Evolutionary conservation across 345 rosid genomes (phyloP).

Genomic region (Ceriops tagal): DNA sequence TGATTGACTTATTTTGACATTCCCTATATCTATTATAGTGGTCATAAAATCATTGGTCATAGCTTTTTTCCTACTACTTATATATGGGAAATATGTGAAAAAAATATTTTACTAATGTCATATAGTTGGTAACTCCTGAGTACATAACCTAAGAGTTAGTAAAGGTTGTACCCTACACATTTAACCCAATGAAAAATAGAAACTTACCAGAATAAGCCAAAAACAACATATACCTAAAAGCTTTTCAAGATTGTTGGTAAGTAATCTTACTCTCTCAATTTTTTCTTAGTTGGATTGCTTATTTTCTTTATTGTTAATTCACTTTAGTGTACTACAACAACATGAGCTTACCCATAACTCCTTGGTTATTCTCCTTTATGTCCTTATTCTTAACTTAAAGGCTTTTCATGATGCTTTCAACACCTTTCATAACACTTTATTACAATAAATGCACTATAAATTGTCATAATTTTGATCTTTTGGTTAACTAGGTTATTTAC

Average conservation of each 20-base stretch:
- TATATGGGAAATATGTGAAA: neutral
- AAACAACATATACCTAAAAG: neutral
- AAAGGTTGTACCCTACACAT: neutral
- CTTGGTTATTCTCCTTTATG: too few relatives aligned
- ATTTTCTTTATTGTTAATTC: too few relatives aligned
- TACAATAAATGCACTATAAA: too few relatives aligned
- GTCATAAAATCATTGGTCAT: neutral
- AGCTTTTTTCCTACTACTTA: neutral
- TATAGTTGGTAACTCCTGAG: neutral
- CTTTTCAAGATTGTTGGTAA: neutral
- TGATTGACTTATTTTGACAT: neutral
- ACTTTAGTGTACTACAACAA: too few relatives aligned
- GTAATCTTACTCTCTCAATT: neutral
- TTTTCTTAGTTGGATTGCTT: neutral
- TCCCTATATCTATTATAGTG: neutral
- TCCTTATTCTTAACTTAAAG: too few relatives aligned
- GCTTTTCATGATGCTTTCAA: too few relatives aligned
- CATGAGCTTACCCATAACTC: too few relatives aligned
- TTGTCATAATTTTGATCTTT: too few relatives aligned
- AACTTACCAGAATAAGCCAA: neutral
- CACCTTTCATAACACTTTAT: too few relatives aligned
- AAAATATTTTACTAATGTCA: neutral
- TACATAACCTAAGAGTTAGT: neutral
- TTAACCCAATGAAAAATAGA: neutral
- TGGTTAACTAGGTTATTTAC: too few relatives aligned